A percentile compares a stretch with the other conserved stretches of the same genome.
Evolutionary conservation across 352 stramenopile species (phyloP).

Genomic region (Globisporangium acanthophoron): DNA sequence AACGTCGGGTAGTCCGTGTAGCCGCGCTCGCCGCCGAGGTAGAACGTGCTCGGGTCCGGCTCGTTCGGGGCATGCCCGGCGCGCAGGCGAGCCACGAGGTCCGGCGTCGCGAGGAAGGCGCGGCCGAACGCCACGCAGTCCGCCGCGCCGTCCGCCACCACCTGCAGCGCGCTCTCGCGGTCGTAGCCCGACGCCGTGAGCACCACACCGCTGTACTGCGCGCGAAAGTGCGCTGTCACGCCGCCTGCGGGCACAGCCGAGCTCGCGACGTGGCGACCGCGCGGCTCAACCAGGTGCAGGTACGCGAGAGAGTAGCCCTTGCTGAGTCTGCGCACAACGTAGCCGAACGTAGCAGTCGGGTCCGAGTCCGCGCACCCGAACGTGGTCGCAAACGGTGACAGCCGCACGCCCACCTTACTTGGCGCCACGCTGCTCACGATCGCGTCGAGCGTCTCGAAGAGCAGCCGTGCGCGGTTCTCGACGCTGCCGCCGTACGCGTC

Average conservation of each 20-base stretch:
- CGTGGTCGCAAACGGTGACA: conserved; percentile 16
- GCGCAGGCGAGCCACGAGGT: conserved; percentile 28
- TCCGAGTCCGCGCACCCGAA: conserved; percentile 19
- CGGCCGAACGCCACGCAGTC: conserved; percentile 40
- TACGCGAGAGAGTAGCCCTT: conserved; percentile 19
- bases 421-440: background rate
- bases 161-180: conserved; percentile 10
- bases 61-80: conserved; percentile 22
- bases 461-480: conserved; percentile 59
- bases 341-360: conserved; percentile 18
- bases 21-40: conserved; percentile 19
- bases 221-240: conserved; percentile 27
- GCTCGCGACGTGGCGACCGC: conserved; percentile 11
- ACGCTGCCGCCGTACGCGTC: conserved; percentile 69
- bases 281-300: conserved; percentile 30
- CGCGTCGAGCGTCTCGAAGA: conserved; percentile 46
- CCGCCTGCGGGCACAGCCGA: conserved; percentile 19
- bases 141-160: conserved; percentile 14
- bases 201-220: conserved; percentile 26
- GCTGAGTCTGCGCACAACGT: conserved; percentile 13
- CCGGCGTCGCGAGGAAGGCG: conserved; percentile 44
- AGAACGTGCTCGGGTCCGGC: conserved; percentile 20
- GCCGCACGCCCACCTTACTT: conserved; percentile 2
- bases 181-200: conserved; percentile 28
- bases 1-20: conserved; percentile 21